A percentile compares a stretch with the other conserved stretches of the same genome.
phyloP scores from a whole-genome alignment of 768 basidiomycete species.

The Boletus subcaerulescens region DNA sequence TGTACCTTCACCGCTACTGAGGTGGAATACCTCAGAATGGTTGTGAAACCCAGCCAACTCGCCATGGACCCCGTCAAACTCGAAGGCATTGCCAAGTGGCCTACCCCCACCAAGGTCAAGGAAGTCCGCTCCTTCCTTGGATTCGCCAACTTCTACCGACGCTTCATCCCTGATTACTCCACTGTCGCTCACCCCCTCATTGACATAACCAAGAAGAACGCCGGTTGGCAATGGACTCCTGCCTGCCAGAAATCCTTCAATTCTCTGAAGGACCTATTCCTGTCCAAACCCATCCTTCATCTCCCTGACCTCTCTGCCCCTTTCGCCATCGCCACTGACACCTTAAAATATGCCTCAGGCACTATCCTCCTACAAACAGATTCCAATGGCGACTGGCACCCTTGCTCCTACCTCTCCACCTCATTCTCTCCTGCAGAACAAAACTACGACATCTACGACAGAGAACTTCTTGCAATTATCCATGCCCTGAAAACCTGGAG shows the following conservation, averaged over 20 bases:
- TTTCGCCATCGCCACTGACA: neutral
- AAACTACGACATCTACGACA: neutral
- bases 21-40: neutral
- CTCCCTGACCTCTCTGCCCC: too few relatives aligned
- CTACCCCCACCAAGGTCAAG: neutral
- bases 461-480: neutral
- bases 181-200: neutral
- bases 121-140: neutral
- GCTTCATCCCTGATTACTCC: neutral
- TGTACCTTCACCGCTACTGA: too few relatives aligned
- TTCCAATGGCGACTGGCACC: neutral
- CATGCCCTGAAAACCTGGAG: neutral
- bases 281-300: too few relatives aligned
- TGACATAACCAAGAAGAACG: neutral
- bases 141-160: neutral
- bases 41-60: neutral
- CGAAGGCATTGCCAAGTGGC: neutral
- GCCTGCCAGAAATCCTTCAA: too few relatives aligned
- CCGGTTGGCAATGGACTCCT: neutral
- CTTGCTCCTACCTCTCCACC: neutral
- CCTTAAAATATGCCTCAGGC: too few relatives aligned
- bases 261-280: too few relatives aligned
- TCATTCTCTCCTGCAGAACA: neutral
- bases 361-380: too few relatives aligned
- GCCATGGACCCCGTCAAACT: neutral